A percentile compares a stretch with the other conserved stretches of the same genome.
Evolutionary conservation across 192 early-diverging fungal genomes (phyloP).

Genomic region (Backusella macrospora): DNA sequence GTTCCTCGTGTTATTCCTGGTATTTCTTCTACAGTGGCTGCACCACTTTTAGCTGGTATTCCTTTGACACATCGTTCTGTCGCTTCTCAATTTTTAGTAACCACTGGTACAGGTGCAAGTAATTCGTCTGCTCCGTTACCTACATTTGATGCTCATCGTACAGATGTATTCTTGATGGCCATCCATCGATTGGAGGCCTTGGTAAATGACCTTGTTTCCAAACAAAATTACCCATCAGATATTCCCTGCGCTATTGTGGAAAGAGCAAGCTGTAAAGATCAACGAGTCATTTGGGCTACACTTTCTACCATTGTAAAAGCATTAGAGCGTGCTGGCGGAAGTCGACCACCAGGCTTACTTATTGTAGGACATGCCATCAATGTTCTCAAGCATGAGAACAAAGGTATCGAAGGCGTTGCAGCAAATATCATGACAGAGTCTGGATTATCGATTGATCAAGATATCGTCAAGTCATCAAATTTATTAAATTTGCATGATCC

Average conservation of each 20-base stretch:
- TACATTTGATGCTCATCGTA: conserved; percentile 56
- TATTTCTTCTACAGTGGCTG: conserved; percentile 69
- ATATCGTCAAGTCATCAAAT: background rate
- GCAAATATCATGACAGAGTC: background rate
- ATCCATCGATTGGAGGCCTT: conserved; percentile 70
- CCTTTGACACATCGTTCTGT: conserved; percentile 81
- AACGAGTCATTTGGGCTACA: conserved; percentile 73
- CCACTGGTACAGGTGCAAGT: conserved; percentile 69
- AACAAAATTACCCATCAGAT: conserved; percentile 64
- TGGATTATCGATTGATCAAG: background rate
- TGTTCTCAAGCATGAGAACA: conserved; percentile 33
- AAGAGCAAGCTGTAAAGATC: conserved; percentile 72
- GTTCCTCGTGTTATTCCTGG: conserved; percentile 66
- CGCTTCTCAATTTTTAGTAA: conserved; percentile 74
- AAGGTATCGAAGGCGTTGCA: conserved; percentile 25
- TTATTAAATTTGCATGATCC: conserved; percentile 38
- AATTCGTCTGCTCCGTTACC: conserved; percentile 71
- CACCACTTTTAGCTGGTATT: conserved; percentile 65
- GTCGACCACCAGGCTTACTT: conserved; percentile 74
- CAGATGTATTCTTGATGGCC: conserved; percentile 78
- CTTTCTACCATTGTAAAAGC: conserved; percentile 65
- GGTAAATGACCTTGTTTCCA: conserved; percentile 54
- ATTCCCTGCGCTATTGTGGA: conserved; percentile 87
- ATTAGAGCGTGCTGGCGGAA: conserved; percentile 66
- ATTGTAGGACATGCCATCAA: conserved; percentile 67